Percentiles rank a stretch among this genome's conserved stretches.
These are phyloP conservation scores for Gynandropsis gynandra DNA, from an alignment of 345 rosid genomes.

Conservation along the genomic window DNA sequence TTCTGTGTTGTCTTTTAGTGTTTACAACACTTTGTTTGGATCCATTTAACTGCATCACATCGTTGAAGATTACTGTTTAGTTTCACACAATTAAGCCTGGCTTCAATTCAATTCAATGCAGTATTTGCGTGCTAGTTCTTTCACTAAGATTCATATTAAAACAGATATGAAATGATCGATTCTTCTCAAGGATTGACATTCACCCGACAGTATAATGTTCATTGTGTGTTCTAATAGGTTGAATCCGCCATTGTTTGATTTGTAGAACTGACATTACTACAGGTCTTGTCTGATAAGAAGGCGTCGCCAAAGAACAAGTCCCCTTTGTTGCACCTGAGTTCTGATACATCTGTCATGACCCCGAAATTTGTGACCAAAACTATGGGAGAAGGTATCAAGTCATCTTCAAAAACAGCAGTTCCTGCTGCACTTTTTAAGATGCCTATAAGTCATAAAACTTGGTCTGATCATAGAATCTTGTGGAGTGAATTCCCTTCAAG, in stretches of 20 bases:
- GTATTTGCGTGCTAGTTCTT: no score
- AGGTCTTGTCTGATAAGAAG: slow-evolving; percentile 26
- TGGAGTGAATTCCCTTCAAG: slow-evolving; percentile 33
- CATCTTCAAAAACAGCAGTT: slow-evolving; percentile 18
- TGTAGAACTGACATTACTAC: slow-evolving; percentile 1
- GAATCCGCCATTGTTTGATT: slow-evolving; percentile 13
- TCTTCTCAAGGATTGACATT: no score
- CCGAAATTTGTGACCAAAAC: slow-evolving; percentile 18
- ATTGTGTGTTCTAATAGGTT: no score
- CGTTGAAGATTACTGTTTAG: no score
- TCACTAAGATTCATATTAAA: no score
- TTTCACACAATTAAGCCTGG: no score
- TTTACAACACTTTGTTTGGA: no score
- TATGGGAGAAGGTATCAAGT: slow-evolving; percentile 19
- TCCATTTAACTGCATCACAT: no score
- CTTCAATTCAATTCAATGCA: no score
- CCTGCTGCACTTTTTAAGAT: slow-evolving; percentile 25
- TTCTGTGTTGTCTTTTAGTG: slow-evolving; percentile 11
- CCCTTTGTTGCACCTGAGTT: slow-evolving; percentile 19
- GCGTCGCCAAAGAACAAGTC: slow-evolving; percentile 21
- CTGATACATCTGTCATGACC: slow-evolving; percentile 18
- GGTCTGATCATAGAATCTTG: slow-evolving; percentile 28
- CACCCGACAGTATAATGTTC: no score
- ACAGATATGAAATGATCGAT: no score
- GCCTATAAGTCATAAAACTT: slow-evolving; percentile 26